Evolutionary conservation across 768 basidiomycete genomes (phyloP).

Genomic region (Rhodotorula babjevae): DNA sequence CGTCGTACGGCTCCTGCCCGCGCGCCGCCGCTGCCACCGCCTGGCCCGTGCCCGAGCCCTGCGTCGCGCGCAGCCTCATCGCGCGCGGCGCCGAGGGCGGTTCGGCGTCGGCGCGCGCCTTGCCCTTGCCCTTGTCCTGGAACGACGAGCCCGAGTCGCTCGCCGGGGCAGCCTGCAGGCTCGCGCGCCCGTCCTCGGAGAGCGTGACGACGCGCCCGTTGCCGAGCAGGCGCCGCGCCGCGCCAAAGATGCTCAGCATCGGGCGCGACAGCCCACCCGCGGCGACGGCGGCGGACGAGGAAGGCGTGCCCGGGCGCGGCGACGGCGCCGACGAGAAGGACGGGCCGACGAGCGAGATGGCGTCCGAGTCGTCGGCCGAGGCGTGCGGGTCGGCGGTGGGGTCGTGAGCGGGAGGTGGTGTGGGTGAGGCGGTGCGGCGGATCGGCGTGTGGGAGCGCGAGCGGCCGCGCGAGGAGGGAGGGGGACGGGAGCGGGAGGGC

Average conservation of each 20-base stretch:
- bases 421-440: background rate
- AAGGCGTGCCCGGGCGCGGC: background rate
- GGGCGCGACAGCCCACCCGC: background rate
- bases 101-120: background rate
- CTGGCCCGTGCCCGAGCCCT: no score
- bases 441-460: constrained; percentile 20
- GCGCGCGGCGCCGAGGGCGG: background rate
- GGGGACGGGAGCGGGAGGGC: background rate
- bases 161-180: background rate
- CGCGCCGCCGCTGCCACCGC: background rate
- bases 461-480: background rate
- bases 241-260: constrained; percentile 28
- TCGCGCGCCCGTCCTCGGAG: constrained; percentile 6
- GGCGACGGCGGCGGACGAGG: background rate
- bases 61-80: no score
- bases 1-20: constrained; percentile 19
- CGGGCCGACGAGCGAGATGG: constrained; percentile 19
- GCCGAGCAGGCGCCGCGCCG: constrained; percentile 15
- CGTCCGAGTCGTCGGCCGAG: constrained; percentile 5
- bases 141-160: background rate
- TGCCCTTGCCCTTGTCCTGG: background rate
- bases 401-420: background rate
- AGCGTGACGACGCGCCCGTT: constrained; percentile 21
- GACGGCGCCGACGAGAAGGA: background rate
- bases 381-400: background rate